Conservation (phyloP, 2,329 filamentous ascomycete genomes). For the Microsporum audouinii region DNA sequence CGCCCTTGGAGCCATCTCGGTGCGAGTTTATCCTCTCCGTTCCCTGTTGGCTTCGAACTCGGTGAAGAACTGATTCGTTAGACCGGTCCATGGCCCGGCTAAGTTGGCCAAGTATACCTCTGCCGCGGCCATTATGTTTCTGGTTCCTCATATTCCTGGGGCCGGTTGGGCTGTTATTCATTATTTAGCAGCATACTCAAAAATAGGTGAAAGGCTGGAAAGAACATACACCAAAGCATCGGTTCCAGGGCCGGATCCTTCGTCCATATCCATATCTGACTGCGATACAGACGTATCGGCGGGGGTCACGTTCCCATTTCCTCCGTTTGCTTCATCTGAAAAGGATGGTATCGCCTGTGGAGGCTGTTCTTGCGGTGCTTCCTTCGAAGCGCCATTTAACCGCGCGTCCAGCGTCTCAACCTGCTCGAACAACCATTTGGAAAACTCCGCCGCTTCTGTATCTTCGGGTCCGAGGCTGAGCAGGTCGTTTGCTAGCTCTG, state of each 20-base stretch:
- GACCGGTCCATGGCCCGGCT: conserved; percentile 70
- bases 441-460: conserved; percentile 68
- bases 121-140: conserved; percentile 55
- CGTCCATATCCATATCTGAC: conserved; percentile 64
- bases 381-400: conserved; percentile 42
- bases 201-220: neutral
- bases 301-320: conserved; percentile 6
- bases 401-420: conserved; percentile 57
- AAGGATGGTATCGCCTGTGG: conserved; percentile 26
- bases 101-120: conserved; percentile 68
- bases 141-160: conserved; percentile 88
- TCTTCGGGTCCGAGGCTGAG: conserved; percentile 74
- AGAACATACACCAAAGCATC: conserved; percentile 28
- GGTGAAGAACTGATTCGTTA: conserved; percentile 64
- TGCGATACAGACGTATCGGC: neutral
- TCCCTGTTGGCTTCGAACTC: conserved; percentile 60
- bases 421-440: conserved; percentile 86
- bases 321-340: conserved; percentile 21
- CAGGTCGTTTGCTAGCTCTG: conserved; percentile 78
- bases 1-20: conserved; percentile 61
- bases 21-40: conserved; percentile 74
- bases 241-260: conserved; percentile 24
- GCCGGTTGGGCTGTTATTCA: conserved; percentile 68
- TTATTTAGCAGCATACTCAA: neutral
- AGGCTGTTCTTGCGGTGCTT: conserved; percentile 15